Percentiles rank a stretch among this genome's conserved stretches.
phyloP scores from a whole-genome alignment of 2,329 filamentous ascomycete species.

The Cadophora luteo-olivacea region DNA sequence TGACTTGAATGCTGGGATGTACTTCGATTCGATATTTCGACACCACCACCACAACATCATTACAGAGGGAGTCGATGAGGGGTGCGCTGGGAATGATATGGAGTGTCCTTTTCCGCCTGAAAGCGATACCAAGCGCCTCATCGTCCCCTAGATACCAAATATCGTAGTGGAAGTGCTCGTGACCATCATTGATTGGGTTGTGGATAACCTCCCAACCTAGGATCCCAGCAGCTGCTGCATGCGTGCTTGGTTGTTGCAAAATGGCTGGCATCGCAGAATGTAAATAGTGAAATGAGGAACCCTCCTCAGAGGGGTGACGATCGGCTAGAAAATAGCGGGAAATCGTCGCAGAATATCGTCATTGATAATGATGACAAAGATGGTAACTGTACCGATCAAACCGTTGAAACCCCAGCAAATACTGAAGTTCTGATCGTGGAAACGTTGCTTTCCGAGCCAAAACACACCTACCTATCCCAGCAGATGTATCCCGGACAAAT shows the following conservation, averaged over 20 bases:
- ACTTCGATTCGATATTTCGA: no score
- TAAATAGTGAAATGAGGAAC: slow-evolving; percentile 17
- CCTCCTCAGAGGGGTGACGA: slow-evolving; percentile 12
- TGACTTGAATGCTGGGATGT: no score
- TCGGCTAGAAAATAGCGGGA: slow-evolving; percentile 6
- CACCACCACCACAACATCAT: no score
- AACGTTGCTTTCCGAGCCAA: not conserved
- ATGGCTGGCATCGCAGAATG: slow-evolving; percentile 28
- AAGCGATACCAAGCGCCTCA: slow-evolving; percentile 23
- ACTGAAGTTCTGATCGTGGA: not conserved
- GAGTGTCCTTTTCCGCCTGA: slow-evolving; percentile 3
- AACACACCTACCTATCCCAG: not conserved
- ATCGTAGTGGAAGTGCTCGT: slow-evolving; percentile 28
- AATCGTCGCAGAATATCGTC: not conserved
- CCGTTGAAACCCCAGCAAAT: not conserved
- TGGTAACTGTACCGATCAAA: not conserved
- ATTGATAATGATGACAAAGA: not conserved
- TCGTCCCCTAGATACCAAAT: slow-evolving; percentile 22
- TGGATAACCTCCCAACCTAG: slow-evolving; percentile 7
- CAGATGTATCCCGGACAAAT: not conserved
- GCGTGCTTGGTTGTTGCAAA: slow-evolving; percentile 30
- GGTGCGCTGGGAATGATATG: not conserved
- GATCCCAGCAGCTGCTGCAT: slow-evolving; percentile 33
- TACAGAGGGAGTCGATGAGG: no score
- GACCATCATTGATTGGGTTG: slow-evolving; percentile 34